A percentile compares a stretch with the other conserved stretches of the same genome.
These are phyloP conservation scores for Pleomassaria siparia DNA, from an alignment of 2,329 filamentous ascomycete genomes.

Conservation along the genomic window DNA sequence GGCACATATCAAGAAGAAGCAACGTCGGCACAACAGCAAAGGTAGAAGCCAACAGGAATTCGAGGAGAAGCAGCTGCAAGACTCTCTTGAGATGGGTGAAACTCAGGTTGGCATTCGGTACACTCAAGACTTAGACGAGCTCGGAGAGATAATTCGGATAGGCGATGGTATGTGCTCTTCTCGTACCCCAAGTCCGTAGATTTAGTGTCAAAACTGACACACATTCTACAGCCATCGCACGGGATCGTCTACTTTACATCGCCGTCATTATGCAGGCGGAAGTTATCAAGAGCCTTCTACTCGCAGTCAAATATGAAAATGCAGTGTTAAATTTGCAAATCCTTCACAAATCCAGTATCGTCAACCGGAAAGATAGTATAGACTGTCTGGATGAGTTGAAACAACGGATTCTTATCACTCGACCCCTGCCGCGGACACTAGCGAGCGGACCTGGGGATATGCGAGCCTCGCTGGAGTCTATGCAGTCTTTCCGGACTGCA, in stretches of 20 bases:
- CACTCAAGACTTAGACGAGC: conserved; percentile 34
- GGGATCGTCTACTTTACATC: conserved; percentile 42
- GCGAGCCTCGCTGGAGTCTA: conserved; percentile 12
- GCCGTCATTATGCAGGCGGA: conserved; percentile 45
- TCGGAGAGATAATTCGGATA: conserved; percentile 39
- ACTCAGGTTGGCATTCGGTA: conserved; percentile 37
- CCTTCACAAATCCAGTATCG: conserved; percentile 42
- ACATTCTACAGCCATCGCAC: conserved; percentile 32
- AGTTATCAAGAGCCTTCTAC: conserved; percentile 42
- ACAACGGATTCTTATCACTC: conserved; percentile 34
- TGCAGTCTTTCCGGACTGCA: conserved; percentile 19
- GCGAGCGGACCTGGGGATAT: conserved; percentile 5
- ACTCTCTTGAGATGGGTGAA: conserved; percentile 42
- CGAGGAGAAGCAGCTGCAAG: conserved; percentile 42
- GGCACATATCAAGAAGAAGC: conserved; percentile 38
- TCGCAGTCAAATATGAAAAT: conserved; percentile 38
- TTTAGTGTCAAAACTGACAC: conserved; percentile 12
- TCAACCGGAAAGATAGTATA: conserved; percentile 37
- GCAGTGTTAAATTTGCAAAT: conserved; percentile 37
- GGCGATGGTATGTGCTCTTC: conserved; percentile 41
- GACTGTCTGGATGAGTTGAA: conserved; percentile 40
- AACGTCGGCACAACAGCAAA: conserved; percentile 30
- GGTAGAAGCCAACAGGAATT: conserved; percentile 28
- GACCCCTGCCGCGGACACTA: conserved; percentile 23
- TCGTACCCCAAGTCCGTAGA: conserved; percentile 11